These are phyloP conservation scores for Suhomyces atakaporum DNA, from an alignment of 1,139 yeast genomes.

Conservation along the genomic window DNA sequence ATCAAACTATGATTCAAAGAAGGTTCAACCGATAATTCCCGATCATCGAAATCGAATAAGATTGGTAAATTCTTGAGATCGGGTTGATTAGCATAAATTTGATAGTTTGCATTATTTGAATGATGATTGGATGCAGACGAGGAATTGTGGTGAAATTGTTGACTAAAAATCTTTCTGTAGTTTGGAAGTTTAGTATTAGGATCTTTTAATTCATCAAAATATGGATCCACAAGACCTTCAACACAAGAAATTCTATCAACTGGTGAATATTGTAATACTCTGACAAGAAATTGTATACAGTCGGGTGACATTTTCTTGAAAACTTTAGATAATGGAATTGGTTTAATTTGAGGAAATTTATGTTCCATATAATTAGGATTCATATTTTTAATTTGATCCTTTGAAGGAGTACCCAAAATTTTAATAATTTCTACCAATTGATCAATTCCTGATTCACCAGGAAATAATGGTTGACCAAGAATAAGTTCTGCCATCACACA, in stretches of 20 bases:
- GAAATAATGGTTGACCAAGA: slow-evolving; percentile 94
- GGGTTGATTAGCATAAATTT: slow-evolving; percentile 41
- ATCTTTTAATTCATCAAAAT: slow-evolving; percentile 73
- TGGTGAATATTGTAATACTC: slow-evolving; percentile 76
- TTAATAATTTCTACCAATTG: slow-evolving; percentile 96
- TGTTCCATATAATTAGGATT: slow-evolving; percentile 98
- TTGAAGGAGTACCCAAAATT: slow-evolving; percentile 91
- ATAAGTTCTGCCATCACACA: slow-evolving; percentile 97
- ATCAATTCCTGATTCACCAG: slow-evolving; percentile 97
- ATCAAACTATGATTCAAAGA: slow-evolving; percentile 36
- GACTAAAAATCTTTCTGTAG: slow-evolving; percentile 48
- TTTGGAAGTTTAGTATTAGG: slow-evolving; percentile 57
- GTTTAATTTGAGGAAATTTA: slow-evolving; percentile 92
- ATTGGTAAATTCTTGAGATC: slow-evolving; percentile 47
- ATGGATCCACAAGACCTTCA: slow-evolving; percentile 67
- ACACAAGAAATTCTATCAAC: slow-evolving; percentile 67
- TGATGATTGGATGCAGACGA: slow-evolving; percentile 21
- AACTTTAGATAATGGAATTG: slow-evolving; percentile 84
- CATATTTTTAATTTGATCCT: slow-evolving; percentile 92
- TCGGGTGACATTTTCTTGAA: slow-evolving; percentile 68
- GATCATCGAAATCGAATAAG: slow-evolving; percentile 52
- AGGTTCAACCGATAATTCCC: slow-evolving; percentile 47
- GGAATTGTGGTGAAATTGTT: slow-evolving; percentile 34
- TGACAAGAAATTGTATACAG: slow-evolving; percentile 61
- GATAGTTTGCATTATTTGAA: slow-evolving; percentile 37